Base-by-base conservation (phyloP, 768 basidiomycete species). In the Hemileccinum impolitum region DNA sequence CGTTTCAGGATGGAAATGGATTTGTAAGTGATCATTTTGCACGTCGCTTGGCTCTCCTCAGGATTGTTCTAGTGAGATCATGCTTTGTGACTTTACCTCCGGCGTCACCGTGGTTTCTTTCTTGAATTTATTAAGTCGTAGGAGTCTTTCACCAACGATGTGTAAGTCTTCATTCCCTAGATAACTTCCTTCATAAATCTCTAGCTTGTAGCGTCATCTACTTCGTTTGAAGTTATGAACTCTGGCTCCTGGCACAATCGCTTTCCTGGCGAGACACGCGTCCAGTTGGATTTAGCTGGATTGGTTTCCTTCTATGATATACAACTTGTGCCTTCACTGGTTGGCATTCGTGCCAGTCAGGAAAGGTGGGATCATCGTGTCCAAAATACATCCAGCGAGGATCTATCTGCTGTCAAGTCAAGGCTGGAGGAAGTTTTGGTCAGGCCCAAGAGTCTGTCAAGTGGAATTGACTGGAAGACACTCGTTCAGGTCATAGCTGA, bases 21-120 rank as follows among this genome's bases (percentile, higher is more conserved):
- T 52, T 77, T 80, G 75, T 77, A 51, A 55, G 75, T 63, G 6
- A 21, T 13, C 2, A n/a, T 36, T 17, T 45, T 6, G 3, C 13
- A 19, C 21, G 15, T 12, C 13, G 2, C 14, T 23, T 12, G 3
- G 25, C 23, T 15, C 21, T 12, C 30, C 19, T 34, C 23, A 21
- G 37, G 11, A 26, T 14, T n/a, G 18, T 25, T 21, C 35, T 39
- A 78, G 75, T 50, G 78, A 79, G 58, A 60, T 76, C 14, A 75
- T 76, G 70, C 60, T 77, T 8, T 78, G 77, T 52, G 67, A 77
- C 52, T 77, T 79, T 52, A 67, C 62, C 1, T 54, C 60, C 1
- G 75, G 74, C 3, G 60, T 78, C 6, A 59, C 69, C 9, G 53
- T 67, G 3, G 67, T 72, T 6, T 74, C 76, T 11, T 70, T 74